These are phyloP conservation scores for Carex littledalei DNA, from an alignment of 176 grass and related monocot species.

Conservation along the genomic window DNA sequence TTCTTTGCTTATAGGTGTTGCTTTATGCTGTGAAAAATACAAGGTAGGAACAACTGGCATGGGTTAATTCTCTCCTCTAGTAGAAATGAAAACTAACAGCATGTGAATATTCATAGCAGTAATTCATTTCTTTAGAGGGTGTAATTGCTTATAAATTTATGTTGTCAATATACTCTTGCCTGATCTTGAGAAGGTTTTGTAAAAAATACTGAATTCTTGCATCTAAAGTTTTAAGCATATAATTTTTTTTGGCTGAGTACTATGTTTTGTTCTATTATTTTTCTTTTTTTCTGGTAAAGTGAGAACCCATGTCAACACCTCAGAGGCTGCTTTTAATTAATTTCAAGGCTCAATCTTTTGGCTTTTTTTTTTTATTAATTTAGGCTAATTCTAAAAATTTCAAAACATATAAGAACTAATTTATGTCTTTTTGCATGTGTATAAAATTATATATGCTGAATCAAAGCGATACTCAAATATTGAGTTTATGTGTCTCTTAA, in stretches of 20 bases:
- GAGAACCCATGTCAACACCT: not conserved
- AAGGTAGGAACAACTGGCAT: not conserved
- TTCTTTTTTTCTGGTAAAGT: not conserved
- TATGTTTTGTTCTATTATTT: not conserved
- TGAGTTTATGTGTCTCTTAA: too few relatives aligned
- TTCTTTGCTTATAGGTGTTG: conserved; percentile 1
- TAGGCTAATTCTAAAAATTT: too few relatives aligned
- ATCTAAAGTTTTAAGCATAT: not conserved
- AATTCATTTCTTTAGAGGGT: not conserved
- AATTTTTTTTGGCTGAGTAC: not conserved
- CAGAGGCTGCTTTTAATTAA: too few relatives aligned
- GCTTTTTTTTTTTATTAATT: too few relatives aligned
- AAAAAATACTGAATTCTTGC: not conserved
- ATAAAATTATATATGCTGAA: too few relatives aligned
- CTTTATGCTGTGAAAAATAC: not conserved
- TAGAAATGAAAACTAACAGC: not conserved
- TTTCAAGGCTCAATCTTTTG: too few relatives aligned
- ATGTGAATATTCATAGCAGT: not conserved
- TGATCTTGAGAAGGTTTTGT: not conserved
- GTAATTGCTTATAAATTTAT: not conserved
- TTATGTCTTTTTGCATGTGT: too few relatives aligned
- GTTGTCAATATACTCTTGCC: not conserved
- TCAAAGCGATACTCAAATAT: too few relatives aligned
- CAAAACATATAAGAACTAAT: too few relatives aligned
- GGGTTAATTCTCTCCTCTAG: not conserved